Evolutionary conservation across 2,329 filamentous ascomycete genomes (phyloP).

Genomic region (Elsinoe fawcettii): DNA sequence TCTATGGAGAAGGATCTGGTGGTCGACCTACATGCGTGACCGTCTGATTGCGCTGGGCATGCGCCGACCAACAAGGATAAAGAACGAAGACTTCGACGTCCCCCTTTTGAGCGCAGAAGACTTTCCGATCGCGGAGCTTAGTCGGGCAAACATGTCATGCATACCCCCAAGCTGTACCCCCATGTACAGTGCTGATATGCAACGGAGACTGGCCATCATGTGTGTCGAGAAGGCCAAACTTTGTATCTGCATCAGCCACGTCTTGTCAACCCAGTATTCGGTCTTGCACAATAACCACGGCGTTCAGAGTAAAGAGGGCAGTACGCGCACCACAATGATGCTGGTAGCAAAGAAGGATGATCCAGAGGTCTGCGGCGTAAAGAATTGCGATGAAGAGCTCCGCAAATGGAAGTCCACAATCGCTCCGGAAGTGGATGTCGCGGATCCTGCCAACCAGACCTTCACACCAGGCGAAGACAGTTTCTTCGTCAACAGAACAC

Average conservation of each 20-base stretch:
- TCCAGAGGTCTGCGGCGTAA: slow-evolving; percentile 72
- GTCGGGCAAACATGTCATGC: slow-evolving; percentile 60
- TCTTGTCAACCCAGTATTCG: slow-evolving; percentile 85
- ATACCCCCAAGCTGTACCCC: slow-evolving; percentile 64
- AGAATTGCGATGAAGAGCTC: slow-evolving; percentile 69
- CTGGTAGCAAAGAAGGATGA: slow-evolving; percentile 80
- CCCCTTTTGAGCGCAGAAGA: slow-evolving; percentile 79
- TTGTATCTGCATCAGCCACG: slow-evolving; percentile 80
- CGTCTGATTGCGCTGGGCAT: slow-evolving; percentile 87
- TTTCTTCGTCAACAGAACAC: slow-evolving; percentile 64
- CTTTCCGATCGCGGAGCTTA: slow-evolving; percentile 62
- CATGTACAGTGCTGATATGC: slow-evolving; percentile 62
- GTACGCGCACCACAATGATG: slow-evolving; percentile 69
- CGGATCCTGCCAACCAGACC: slow-evolving; percentile 22
- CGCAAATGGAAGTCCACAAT: slow-evolving; percentile 68
- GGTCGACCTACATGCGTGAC: slow-evolving; percentile 94
- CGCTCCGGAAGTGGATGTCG: slow-evolving; percentile 59
- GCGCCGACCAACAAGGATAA: slow-evolving; percentile 85
- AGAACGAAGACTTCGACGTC: slow-evolving; percentile 88
- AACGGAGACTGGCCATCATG: slow-evolving; percentile 73
- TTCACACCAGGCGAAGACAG: slow-evolving; percentile 47
- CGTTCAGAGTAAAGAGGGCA: slow-evolving; percentile 60
- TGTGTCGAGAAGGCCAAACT: slow-evolving; percentile 88
- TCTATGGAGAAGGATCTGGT: slow-evolving; percentile 94
- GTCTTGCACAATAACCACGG: slow-evolving; percentile 78